Percentiles rank a stretch among this genome's conserved stretches.
phyloP scores from a whole-genome alignment of 352 stramenopile species.

The Phytophthora pinifolia region DNA sequence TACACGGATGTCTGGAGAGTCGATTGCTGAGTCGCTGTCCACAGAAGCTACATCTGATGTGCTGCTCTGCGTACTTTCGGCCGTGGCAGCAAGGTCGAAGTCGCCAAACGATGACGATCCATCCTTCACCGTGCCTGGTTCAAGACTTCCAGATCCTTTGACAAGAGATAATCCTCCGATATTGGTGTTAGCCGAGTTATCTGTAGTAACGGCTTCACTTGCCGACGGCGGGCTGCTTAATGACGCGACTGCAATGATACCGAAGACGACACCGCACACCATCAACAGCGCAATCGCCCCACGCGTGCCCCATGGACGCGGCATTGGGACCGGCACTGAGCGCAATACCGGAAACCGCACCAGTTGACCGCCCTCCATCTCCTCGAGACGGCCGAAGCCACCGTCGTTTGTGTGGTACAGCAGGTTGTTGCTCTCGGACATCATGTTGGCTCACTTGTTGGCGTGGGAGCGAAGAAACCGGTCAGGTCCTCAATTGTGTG shows the following conservation, averaged over 20 bases:
- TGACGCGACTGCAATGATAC: conserved; percentile 23
- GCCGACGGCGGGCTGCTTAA: conserved; percentile 1
- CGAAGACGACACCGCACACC: conserved; percentile 28
- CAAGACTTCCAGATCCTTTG: conserved; percentile 15
- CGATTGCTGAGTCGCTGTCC: neutral
- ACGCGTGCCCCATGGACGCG: conserved; percentile 26
- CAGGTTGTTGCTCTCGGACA: conserved; percentile 33
- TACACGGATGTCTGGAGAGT: neutral
- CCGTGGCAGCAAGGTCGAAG: neutral
- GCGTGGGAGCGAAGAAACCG: neutral
- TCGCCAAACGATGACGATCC: conserved; percentile 5
- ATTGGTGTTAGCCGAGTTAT: conserved; percentile 4
- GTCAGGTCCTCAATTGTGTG: neutral
- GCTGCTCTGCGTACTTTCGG: neutral
- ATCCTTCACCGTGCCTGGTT: neutral
- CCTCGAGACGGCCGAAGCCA: conserved; percentile 31
- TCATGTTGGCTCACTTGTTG: conserved; percentile 17
- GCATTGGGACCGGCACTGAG: conserved; percentile 20
- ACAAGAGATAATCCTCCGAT: conserved; percentile 10
- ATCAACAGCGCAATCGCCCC: conserved; percentile 24
- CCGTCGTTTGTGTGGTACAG: conserved; percentile 19
- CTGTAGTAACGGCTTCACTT: conserved; percentile 3
- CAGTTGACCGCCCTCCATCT: conserved; percentile 19
- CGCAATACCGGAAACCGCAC: conserved; percentile 22
- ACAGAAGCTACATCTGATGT: too few relatives aligned